Evolutionary conservation across 2,329 filamentous ascomycete species (phyloP).

Genomic region (Pestalotiopsis sp.): DNA sequence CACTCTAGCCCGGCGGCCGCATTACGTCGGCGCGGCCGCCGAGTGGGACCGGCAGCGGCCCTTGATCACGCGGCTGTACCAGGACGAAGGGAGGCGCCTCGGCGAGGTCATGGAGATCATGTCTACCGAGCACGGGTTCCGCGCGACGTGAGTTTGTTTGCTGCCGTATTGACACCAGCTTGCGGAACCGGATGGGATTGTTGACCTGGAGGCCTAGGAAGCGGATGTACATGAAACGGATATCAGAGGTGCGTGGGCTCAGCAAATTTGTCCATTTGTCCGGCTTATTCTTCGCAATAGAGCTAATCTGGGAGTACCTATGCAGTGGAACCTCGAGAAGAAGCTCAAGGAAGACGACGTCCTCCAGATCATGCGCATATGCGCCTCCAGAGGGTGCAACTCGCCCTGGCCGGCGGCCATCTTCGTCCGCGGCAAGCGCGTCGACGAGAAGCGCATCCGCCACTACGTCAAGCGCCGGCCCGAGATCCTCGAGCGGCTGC

Average conservation of each 20-base stretch:
- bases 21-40: too few species aligned
- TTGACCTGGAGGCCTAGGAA: not conserved
- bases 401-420: not conserved
- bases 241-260: not conserved
- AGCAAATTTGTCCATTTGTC: too few species aligned
- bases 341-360: slow-evolving; percentile 6
- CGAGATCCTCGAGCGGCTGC: not conserved
- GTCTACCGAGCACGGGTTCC: not conserved
- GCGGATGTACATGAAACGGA: slow-evolving; percentile 1
- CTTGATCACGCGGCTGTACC: not conserved
- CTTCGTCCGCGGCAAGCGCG: not conserved
- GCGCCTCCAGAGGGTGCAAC: not conserved
- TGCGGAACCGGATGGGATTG: not conserved
- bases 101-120: not conserved
- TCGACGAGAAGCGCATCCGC: not conserved
- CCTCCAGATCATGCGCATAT: not conserved
- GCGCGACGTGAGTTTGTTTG: not conserved
- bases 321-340: not conserved
- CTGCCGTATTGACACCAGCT: not conserved
- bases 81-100: not conserved
- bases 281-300: too few species aligned
- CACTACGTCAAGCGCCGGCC: not conserved
- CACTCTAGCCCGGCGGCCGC: too few species aligned
- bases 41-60: not conserved
- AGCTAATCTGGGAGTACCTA: too few species aligned